A percentile compares a stretch with the other conserved stretches of the same genome.
Conservation (phyloP, 2,329 filamentous ascomycete species). For the Fusarium gaditjirri region DNA sequence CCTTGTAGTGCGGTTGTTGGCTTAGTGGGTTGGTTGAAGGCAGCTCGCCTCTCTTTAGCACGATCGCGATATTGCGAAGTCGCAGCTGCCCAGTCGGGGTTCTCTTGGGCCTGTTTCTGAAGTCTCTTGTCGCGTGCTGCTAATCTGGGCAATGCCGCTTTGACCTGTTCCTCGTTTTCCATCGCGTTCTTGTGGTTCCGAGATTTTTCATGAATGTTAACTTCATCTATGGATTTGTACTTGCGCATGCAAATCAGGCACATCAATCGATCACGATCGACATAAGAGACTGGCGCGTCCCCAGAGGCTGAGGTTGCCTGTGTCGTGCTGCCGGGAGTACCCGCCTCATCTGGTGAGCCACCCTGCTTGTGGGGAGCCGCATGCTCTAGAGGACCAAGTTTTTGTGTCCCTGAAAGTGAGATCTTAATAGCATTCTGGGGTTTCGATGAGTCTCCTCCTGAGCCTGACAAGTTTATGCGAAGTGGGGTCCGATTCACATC, state of each 20-base stretch:
- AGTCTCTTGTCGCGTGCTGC: conserved; percentile 53
- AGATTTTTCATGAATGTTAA: conserved; percentile 56
- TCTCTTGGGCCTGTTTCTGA: conserved; percentile 46
- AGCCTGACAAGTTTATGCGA: conserved; percentile 35
- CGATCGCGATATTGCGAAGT: conserved; percentile 69
- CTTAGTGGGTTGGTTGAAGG: conserved; percentile 69
- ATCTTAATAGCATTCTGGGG: conserved; percentile 46
- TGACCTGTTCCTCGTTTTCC: conserved; percentile 56
- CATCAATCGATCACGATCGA: conserved; percentile 63
- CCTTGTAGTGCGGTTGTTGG: conserved; percentile 54
- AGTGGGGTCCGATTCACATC: conserved; percentile 37
- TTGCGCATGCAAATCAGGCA: conserved; percentile 60
- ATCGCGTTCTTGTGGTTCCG: conserved; percentile 55
- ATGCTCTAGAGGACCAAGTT: conserved; percentile 24
- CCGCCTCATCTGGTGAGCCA: conserved; percentile 14
- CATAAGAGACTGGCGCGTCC: conserved; percentile 59
- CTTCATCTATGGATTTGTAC: conserved; percentile 57
- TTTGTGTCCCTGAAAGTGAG: conserved; percentile 46
- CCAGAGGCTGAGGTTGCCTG: neutral
- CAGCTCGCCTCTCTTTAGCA: conserved; percentile 72
- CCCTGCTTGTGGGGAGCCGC: conserved; percentile 12
- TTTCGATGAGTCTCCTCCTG: conserved; percentile 26
- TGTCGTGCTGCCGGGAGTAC: neutral
- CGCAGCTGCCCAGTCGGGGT: conserved; percentile 39
- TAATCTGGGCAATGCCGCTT: conserved; percentile 57